Conservation (phyloP, 495 filamentous ascomycete genomes). For the Penicillium cinerascens region DNA sequence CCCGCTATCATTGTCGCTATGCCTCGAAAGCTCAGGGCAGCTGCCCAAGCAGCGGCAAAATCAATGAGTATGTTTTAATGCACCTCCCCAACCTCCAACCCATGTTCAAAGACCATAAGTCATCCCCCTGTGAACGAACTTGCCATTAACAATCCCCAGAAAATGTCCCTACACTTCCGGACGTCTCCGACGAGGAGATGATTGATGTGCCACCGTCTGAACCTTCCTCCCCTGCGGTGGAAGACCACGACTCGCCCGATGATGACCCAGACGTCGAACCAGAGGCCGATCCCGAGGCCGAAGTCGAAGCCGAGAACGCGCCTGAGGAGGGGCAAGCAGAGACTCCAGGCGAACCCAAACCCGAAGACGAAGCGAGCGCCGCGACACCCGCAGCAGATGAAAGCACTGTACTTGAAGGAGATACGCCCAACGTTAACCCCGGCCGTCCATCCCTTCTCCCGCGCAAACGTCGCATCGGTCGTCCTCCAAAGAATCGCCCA, state of each 20-base stretch:
- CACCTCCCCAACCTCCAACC: neutral
- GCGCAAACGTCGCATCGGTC: constrained; percentile 76
- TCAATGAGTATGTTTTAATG: constrained; percentile 37
- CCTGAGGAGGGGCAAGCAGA: constrained; percentile 11
- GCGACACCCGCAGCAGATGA: constrained; percentile 40
- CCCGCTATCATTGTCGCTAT: constrained; percentile 27
- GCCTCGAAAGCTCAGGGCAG: constrained; percentile 47
- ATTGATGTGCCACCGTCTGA: constrained; percentile 38
- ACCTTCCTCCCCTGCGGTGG: constrained; percentile 32
- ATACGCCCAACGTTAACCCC: constrained; percentile 26
- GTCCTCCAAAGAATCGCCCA: constrained; percentile 79
- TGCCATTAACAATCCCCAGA: constrained; percentile 31
- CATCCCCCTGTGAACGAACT: constrained; percentile 20
- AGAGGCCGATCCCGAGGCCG: constrained; percentile 26
- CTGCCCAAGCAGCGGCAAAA: constrained; percentile 49
- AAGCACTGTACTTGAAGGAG: constrained; percentile 32
- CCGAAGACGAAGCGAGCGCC: constrained; percentile 30
- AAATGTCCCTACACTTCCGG: constrained; percentile 42
- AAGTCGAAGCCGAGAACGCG: constrained; percentile 25
- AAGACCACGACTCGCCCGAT: constrained; percentile 28
- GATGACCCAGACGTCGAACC: constrained; percentile 26
- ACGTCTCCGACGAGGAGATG: constrained; percentile 51
- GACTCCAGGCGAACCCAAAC: constrained; percentile 20
- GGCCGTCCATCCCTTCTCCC: constrained; percentile 52
- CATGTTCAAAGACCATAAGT: neutral